Evolutionary conservation across 805 yeast species (phyloP).

Genomic region (Torulaspora indica): DNA sequence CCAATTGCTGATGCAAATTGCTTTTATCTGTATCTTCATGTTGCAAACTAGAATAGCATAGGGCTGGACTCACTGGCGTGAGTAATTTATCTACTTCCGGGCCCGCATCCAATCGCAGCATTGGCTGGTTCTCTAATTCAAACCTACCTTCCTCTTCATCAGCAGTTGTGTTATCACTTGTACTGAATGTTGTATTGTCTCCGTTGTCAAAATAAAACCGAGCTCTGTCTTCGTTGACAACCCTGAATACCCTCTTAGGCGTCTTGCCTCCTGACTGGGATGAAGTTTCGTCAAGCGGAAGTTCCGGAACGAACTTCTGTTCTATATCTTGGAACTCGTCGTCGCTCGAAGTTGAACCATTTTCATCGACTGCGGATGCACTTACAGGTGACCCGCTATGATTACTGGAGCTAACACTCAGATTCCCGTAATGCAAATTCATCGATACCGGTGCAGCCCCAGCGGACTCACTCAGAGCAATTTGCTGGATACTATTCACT

Average conservation of each 20-base stretch:
- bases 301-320: background rate
- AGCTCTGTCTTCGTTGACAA: constrained; percentile 32
- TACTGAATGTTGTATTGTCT: constrained; percentile 14
- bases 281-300: background rate
- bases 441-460: constrained; percentile 16
- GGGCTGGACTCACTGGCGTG: background rate
- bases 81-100: background rate
- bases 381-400: background rate
- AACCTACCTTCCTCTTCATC: background rate
- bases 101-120: background rate
- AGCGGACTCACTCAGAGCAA: constrained; percentile 13
- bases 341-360: background rate
- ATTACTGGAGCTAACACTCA: background rate
- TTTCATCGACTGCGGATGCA: background rate
- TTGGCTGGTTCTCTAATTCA: background rate
- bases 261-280: background rate
- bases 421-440: constrained; percentile 4
- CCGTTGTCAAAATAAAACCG: constrained; percentile 24
- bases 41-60: background rate
- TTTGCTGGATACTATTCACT: constrained; percentile 19
- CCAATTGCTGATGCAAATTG: background rate
- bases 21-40: background rate
- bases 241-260: constrained; percentile 24
- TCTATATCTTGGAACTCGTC: background rate
- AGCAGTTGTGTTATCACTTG: constrained; percentile 2